Evolutionary conservation across 164 flowering plant species (phyloP), one percentile per base, ranked within the genome.

Genomic region (Brasenia schreberi): DNA sequence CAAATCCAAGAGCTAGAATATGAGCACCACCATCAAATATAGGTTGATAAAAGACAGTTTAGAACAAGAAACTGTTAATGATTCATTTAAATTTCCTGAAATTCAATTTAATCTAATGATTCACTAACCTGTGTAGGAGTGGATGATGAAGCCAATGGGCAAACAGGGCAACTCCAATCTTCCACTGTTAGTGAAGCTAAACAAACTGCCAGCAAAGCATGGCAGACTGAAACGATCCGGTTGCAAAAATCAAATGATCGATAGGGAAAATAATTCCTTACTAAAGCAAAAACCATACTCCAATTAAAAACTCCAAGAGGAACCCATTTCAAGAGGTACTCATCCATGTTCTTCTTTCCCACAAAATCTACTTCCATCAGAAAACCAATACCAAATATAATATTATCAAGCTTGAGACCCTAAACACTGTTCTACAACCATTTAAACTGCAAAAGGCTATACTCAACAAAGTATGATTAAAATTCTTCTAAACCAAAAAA

Each of bases 161-260:
- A 87, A 68, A 83, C 83, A 12, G 96, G 96, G 72, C 90, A 85
- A 0, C 70, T 78, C 96, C 96, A 88, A 65, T 87, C 85, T 76
- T 84, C 69, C n/a, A 93, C 88, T 18, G 94, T 80, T 63, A 77
- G 72, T 44, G 81, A 72, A 61, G 94, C 81, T 18, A 87, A 78
- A 12, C 62, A 68, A 11, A 92, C 96, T 42, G 87, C 96, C 19
- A 82, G 18, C 52, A 62, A 61, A 52, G 96, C 96, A 75, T 92
- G 98, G 52, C 78, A 65, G 14, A 82, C 79, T 5, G 98, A 93
- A 12, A 90, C 90, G 42, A 87, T 27, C 0, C 97, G 85, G 68
- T 83, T 93, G 80, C 92, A 83, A 75, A 87, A 90, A 27, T 76
- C 85, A 63, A 85, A 88, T 5, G 96, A 85, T 2, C 84, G 77